Evolutionary conservation across 2,329 filamentous ascomycete species (phyloP).

Genomic region (Colletotrichum agaves): DNA sequence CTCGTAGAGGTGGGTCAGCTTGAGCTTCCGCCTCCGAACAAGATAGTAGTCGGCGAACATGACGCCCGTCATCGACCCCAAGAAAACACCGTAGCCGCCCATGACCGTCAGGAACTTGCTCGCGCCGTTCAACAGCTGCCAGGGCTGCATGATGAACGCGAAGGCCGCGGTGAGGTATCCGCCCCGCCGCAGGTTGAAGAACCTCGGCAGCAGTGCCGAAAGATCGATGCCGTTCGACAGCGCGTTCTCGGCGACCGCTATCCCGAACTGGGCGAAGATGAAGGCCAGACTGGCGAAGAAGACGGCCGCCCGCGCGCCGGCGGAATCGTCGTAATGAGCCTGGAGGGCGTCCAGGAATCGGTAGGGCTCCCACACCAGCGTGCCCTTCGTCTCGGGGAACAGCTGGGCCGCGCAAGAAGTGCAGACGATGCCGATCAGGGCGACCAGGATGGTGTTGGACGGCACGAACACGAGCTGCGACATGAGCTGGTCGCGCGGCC

Average conservation of each 20-base stretch:
- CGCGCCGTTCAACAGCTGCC: constrained; percentile 40
- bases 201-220: constrained; percentile 43
- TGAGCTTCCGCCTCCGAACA: constrained; percentile 47
- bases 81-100: constrained; percentile 47
- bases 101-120: constrained; percentile 45
- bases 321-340: constrained; percentile 25
- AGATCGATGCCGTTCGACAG: constrained; percentile 43
- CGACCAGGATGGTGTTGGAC: constrained; percentile 42
- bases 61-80: constrained; percentile 50
- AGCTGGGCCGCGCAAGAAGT: constrained; percentile 44
- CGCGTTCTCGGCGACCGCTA: constrained; percentile 39
- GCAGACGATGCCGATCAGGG: constrained; percentile 44
- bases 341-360: constrained; percentile 42
- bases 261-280: constrained; percentile 39
- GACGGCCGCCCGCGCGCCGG: constrained; percentile 36
- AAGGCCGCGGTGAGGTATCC: constrained; percentile 38
- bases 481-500: constrained; percentile 43
- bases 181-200: constrained; percentile 37
- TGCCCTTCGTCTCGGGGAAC: constrained; percentile 40
- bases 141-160: constrained; percentile 42
- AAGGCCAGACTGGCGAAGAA: constrained; percentile 40
- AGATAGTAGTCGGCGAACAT: constrained; percentile 51
- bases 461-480: constrained; percentile 44
- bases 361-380: constrained; percentile 45
- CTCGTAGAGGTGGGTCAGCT: constrained; percentile 49